Conservation (phyloP, 2,329 filamentous ascomycete species). For the Pestalotiopsis sp. region DNA sequence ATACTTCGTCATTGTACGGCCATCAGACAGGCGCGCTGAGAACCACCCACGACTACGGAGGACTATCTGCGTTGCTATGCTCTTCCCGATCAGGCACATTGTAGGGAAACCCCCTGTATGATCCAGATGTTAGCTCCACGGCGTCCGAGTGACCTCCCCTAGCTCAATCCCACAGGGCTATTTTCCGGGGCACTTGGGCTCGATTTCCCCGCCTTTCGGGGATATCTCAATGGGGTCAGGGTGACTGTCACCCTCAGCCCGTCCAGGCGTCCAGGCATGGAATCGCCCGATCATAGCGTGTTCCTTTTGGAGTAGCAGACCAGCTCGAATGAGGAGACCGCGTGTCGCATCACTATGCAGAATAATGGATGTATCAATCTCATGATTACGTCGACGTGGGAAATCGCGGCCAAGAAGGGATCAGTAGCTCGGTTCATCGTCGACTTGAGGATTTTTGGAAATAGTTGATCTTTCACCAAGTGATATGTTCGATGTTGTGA, state of each 20-base stretch:
- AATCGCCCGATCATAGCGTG: not conserved
- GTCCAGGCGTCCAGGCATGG: not conserved
- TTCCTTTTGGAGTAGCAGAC: not conserved
- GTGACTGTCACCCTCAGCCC: not conserved
- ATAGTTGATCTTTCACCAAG: too few relatives aligned
- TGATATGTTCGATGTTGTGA: not conserved
- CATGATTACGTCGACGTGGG: not conserved
- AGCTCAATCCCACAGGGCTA: not conserved
- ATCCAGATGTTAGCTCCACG: not conserved
- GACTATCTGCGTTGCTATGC: not conserved
- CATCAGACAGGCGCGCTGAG: not conserved
- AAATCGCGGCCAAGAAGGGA: too few relatives aligned
- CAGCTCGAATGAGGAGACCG: not conserved
- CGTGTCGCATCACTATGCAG: not conserved
- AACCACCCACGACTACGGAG: not conserved
- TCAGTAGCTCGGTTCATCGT: too few relatives aligned
- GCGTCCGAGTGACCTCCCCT: not conserved
- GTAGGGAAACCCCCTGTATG: not conserved
- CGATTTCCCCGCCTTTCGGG: not conserved
- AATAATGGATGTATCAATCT: not conserved
- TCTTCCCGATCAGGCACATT: not conserved
- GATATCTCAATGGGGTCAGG: not conserved
- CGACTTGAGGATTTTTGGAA: too few relatives aligned
- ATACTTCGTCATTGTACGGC: not conserved
- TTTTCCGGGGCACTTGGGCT: not conserved